Base-by-base conservation (phyloP, 108 stramenopile species). In the Aurantiochytrium sp. region DNA sequence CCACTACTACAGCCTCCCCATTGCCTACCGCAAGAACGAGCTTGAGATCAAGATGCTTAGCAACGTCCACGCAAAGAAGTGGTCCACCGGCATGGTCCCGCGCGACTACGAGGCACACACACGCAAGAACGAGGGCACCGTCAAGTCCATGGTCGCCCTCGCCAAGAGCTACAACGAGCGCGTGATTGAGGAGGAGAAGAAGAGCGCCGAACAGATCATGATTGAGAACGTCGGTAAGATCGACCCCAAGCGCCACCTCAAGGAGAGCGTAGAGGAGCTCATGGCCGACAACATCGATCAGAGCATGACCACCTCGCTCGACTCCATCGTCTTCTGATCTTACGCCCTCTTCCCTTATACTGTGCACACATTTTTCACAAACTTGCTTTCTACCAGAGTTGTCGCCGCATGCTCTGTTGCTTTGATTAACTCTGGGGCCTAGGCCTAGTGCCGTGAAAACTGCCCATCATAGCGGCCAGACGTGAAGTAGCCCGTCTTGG, bases 21-120 rank as follows among this genome's bases (percentile, higher is more conserved):
- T 99, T 89, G 97, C 97, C 89, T 99, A 98, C 90, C 94, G 99
- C 37, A 99, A 98, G 95, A 99, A 99, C 89, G 99, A 98, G 89
- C 93, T 99, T 54, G 99, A 99, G 91, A 98, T 98, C 87, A 86
- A 98, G 90, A 99, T 99, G 99, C 94, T 99, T 19, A 96, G 95
- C 96, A 99, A 99, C 89, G 90, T 99, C 48, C 94, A 99, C 94
- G 34, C 89, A 52, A 89, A 90, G 45, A 87, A 91, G 87, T 99
- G 99, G 99, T 96, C 97, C 21, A 85, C 90, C 12, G 97, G 97
- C 4, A 88, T 99, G 4, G 92, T 93, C 30, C 90, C 98, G 32
- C 88, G 94, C 86, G 88, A 90, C 34, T 99, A 96, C 89, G 97
- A 99, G 92, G 95, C 96, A 73, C 95, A 96, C 87, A 92, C 96